Percentiles rank a stretch among this genome's conserved stretches.
These are phyloP conservation scores for Colletotrichum sp. DNA, from an alignment of 2,329 filamentous ascomycete species.

Conservation along the genomic window DNA sequence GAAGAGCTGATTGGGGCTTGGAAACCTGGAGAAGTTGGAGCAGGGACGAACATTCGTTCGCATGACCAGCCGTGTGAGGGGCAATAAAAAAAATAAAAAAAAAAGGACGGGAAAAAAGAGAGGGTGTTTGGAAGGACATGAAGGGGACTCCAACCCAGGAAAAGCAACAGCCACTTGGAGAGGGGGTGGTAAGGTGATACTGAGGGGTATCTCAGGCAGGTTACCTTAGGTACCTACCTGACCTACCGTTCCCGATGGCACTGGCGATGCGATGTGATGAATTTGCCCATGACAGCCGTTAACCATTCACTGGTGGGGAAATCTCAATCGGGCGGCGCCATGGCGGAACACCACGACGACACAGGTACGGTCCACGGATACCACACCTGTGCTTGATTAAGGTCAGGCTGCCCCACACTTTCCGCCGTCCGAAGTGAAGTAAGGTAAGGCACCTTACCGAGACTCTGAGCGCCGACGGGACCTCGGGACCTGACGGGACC, in stretches of 20 bases:
- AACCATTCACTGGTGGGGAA: slow-evolving; percentile 19
- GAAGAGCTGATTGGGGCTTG: background rate
- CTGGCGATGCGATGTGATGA: background rate
- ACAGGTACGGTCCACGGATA: no score
- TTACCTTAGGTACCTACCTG: no score
- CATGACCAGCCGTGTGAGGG: background rate
- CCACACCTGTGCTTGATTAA: background rate
- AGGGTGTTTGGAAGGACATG: background rate
- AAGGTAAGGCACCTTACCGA: no score
- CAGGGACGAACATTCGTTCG: background rate
- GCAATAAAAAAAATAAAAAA: background rate
- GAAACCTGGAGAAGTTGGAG: slow-evolving; percentile 4
- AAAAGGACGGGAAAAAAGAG: background rate
- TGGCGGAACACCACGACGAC: background rate
- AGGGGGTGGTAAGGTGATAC: background rate
- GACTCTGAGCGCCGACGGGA: background rate
- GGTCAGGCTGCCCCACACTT: background rate
- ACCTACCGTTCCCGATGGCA: background rate
- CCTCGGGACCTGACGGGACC: background rate
- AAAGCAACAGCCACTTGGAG: background rate
- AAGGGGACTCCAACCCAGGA: background rate
- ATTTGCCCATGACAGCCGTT: slow-evolving; percentile 4
- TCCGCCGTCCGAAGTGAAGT: background rate
- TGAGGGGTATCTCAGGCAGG: background rate
- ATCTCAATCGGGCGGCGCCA: slow-evolving; percentile 8